These are phyloP conservation scores for Phialophora macrospora DNA, from an alignment of 2,329 filamentous ascomycete species.

Conservation along the genomic window DNA sequence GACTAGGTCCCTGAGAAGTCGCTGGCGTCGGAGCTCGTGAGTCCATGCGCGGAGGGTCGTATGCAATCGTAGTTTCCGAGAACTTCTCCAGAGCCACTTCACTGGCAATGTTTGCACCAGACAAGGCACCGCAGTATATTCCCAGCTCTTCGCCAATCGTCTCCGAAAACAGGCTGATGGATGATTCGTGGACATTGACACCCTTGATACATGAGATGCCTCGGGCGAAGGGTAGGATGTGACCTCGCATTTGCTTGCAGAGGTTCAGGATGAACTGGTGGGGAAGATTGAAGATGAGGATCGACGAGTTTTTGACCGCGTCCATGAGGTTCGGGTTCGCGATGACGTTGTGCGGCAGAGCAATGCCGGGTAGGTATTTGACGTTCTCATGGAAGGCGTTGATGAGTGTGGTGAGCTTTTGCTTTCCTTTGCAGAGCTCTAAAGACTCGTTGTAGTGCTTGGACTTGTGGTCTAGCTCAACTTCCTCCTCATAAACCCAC, in stretches of 20 bases:
- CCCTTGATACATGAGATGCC: slow-evolving; percentile 99
- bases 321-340: slow-evolving; percentile 82
- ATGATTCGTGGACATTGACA: slow-evolving; percentile 85
- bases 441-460: slow-evolving; percentile 70
- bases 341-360: slow-evolving; percentile 78
- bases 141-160: slow-evolving; percentile 87
- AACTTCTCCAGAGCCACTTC: slow-evolving; percentile 96
- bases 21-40: slow-evolving; percentile 72
- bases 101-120: slow-evolving; percentile 92
- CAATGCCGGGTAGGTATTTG: slow-evolving; percentile 93
- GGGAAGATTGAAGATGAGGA: slow-evolving; percentile 94
- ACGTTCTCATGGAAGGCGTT: slow-evolving; percentile 94
- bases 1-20: slow-evolving; percentile 57
- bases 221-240: slow-evolving; percentile 88
- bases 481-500: slow-evolving; percentile 98
- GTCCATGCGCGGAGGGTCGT: slow-evolving; percentile 89
- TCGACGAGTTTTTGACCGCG: slow-evolving; percentile 79
- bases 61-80: slow-evolving; percentile 95
- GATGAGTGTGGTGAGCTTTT: slow-evolving; percentile 90
- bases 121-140: slow-evolving; percentile 96
- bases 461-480: slow-evolving; percentile 72
- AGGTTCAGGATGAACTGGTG: slow-evolving; percentile 93
- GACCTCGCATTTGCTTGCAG: slow-evolving; percentile 80
- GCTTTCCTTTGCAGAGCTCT: slow-evolving; percentile 65
- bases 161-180: slow-evolving; percentile 89